A percentile compares a stretch with the other conserved stretches of the same genome.
Conservation (phyloP, 2,329 filamentous ascomycete species). For the Calonectria montana region DNA sequence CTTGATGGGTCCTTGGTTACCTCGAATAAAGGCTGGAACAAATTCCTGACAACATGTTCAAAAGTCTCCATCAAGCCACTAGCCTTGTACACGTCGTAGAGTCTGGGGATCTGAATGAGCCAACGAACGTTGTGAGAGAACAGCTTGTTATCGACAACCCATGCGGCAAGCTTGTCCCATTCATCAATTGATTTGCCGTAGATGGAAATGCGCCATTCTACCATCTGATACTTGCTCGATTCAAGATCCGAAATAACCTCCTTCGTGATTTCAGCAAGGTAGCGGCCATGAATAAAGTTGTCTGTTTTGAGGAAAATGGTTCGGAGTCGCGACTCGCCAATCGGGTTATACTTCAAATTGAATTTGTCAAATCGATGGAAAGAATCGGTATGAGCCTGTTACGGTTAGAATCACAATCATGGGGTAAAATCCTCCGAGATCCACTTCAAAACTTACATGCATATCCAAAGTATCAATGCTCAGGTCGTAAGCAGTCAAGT, state of each 20-base stretch:
- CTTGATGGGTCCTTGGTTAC: conserved; percentile 88
- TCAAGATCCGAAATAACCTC: conserved; percentile 98
- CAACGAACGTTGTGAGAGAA: conserved; percentile 98
- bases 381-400: conserved; percentile 90
- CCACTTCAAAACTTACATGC: conserved; percentile 74
- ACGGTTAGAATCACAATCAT: conserved; percentile 17
- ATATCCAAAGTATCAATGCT: conserved; percentile 99
- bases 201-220: conserved; percentile 98
- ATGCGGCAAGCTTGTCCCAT: conserved; percentile 97
- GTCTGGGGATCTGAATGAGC: conserved; percentile 93
- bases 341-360: conserved; percentile 98
- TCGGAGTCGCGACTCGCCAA: conserved; percentile 92
- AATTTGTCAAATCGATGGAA: conserved; percentile 99
- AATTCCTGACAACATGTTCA: conserved; percentile 88
- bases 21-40: conserved; percentile 95
- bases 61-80: conserved; percentile 88
- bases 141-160: conserved; percentile 98
- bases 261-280: conserved; percentile 96
- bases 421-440: not conserved
- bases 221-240: conserved; percentile 99
- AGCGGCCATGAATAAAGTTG: conserved; percentile 95
- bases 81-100: conserved; percentile 96
- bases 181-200: conserved; percentile 93
- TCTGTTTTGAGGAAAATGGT: conserved; percentile 99
- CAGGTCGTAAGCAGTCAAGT: conserved; percentile 94